phyloP scores from a whole-genome alignment of 306 rosid genomes.

The Psophocarpus tetragonolobus region DNA sequence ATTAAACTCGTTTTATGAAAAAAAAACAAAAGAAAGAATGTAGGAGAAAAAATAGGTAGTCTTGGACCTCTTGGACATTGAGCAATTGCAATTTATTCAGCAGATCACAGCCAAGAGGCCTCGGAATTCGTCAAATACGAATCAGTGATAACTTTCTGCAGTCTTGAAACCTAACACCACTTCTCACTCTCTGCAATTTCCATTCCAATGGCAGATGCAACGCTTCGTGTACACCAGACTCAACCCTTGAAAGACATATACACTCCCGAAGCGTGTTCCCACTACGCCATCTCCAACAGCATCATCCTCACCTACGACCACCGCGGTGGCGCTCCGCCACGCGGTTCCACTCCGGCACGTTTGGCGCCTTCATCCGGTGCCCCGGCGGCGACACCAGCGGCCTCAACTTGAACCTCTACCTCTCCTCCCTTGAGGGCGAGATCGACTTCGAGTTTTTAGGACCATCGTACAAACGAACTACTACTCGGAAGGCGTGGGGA shows the following conservation, averaged over 20 bases:
- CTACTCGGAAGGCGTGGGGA: conserved; percentile 45
- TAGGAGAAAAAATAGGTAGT: no score
- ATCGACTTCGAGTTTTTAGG: conserved; percentile 66
- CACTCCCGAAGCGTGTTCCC: conserved; percentile 65
- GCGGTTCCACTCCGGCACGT: conserved; percentile 55
- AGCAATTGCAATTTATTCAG: no score
- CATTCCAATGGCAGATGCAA: neutral
- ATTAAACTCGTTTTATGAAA: no score
- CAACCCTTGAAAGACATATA: conserved; percentile 56
- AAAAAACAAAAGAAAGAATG: no score
- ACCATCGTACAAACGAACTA: conserved; percentile 53
- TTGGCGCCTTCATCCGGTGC: conserved; percentile 52
- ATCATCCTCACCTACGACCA: conserved; percentile 61
- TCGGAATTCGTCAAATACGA: neutral
- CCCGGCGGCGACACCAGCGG: conserved; percentile 57
- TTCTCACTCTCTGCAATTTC: neutral
- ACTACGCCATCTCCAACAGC: conserved; percentile 57
- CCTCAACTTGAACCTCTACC: conserved; percentile 70
- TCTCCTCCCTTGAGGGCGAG: conserved; percentile 69
- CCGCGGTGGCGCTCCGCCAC: conserved; percentile 66
- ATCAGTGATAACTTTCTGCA: neutral
- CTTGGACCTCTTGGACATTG: no score
- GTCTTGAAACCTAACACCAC: neutral
- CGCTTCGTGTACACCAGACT: conserved; percentile 41
- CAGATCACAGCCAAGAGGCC: no score